These are phyloP conservation scores for Nitzschia sp. DNA, from an alignment of 108 stramenopile species.

Conservation along the genomic window DNA sequence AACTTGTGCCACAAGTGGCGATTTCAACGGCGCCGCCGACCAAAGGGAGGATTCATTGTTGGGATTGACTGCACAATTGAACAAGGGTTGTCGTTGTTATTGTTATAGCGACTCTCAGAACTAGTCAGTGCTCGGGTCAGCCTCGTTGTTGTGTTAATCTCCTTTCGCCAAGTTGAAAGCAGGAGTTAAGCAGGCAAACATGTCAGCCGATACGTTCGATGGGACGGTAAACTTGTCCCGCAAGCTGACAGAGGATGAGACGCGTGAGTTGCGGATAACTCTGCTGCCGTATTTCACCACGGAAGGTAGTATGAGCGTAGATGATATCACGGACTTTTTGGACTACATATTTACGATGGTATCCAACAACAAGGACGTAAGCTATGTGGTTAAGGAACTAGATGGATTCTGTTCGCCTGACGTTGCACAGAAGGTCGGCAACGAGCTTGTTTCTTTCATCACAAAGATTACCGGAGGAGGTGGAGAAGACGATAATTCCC, in stretches of 20 bases:
- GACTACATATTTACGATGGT: slow-evolving; percentile 79
- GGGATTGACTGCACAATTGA: no score
- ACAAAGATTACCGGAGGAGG: slow-evolving; percentile 9
- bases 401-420: slow-evolving; percentile 57
- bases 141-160: no score
- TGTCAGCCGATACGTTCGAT: slow-evolving; percentile 20
- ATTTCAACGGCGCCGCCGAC: no score
- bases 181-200: no score
- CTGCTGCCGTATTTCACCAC: slow-evolving; percentile 37
- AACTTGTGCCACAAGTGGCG: no score
- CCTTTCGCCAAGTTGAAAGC: no score
- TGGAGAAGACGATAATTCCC: slow-evolving; percentile 1
- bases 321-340: slow-evolving; percentile 69
- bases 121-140: no score
- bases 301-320: slow-evolving; percentile 6
- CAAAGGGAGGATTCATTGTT: no score
- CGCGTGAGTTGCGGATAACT: slow-evolving; percentile 18
- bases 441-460: slow-evolving; percentile 36
- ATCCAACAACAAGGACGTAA: slow-evolving; percentile 61
- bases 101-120: no score
- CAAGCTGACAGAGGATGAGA: slow-evolving; percentile 55
- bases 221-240: slow-evolving; percentile 33
- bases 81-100: no score
- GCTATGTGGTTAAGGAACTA: slow-evolving; percentile 65
- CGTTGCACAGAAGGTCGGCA: slow-evolving; percentile 32